Evolutionary conservation across 2,329 filamentous ascomycete genomes (phyloP), one percentile per base, ranked within the genome.

Genomic region (Teratosphaeria destructans): DNA sequence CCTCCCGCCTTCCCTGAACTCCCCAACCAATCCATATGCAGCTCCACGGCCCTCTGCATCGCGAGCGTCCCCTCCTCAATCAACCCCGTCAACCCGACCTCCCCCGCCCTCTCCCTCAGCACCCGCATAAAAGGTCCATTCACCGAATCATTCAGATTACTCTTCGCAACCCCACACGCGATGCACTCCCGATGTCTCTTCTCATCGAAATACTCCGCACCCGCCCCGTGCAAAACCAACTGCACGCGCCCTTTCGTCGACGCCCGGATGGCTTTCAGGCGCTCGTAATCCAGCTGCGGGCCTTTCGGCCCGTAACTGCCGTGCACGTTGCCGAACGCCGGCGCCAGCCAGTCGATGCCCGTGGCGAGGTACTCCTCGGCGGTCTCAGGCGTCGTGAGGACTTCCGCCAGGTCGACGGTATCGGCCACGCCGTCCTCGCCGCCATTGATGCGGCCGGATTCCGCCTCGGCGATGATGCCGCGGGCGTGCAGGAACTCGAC

Each of bases 251-350:
- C 74, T 0, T 77, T 77, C 3, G 81, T 78, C 57, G 76, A 73
- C 55, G 76, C 72, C 58, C 79, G 75, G 59, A 85, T 81, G 3
- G 71, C 70, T 52, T 74, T 67, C 60, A 84, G 68, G 59, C 80
- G 73, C n/a, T 79, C 81, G 69, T 83, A 86, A 67, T 88, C 85
- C 23, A 87, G 71, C 69, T 80, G 77, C 27, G 75, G 74, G 29
- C 86, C 87, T 16, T 82, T 74, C 0, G 83, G 80, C 0, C 86
- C 86, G 72, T 90, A 90, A 66, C 85, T 82, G 6, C 87, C 87
- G 73, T 90, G 87, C 52, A 90, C 84, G 66, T 90, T 90, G 3
- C 87, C 87, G 73, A 90, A 89, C 0, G 86, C 86, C 0, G 87
- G 87, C 2, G 88, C 88, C 16, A 91, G 75, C 76, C 86, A 86